These are phyloP conservation scores for Suillus paluster DNA, from an alignment of 768 basidiomycete genomes.

Conservation along the genomic window DNA sequence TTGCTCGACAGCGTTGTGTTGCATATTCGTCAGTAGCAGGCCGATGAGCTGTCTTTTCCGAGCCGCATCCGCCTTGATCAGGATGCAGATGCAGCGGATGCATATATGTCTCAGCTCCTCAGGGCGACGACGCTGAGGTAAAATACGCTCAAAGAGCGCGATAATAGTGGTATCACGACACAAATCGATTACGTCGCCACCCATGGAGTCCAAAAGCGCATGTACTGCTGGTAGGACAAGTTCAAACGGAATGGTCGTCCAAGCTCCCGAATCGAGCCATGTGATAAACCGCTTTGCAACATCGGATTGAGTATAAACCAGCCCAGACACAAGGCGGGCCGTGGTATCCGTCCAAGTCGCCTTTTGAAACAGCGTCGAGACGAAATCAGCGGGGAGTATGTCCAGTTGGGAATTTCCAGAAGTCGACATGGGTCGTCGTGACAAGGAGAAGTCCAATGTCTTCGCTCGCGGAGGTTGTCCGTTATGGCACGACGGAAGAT, in stretches of 20 bases:
- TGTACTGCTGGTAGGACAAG: slow-evolving; percentile 45
- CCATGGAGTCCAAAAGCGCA: slow-evolving; percentile 50
- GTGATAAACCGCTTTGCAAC: not conserved
- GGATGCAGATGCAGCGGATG: slow-evolving; percentile 33
- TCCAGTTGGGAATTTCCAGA: slow-evolving; percentile 6
- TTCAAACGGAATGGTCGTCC: slow-evolving; percentile 22
- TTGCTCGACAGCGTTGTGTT: slow-evolving; percentile 26
- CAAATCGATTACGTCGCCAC: slow-evolving; percentile 22
- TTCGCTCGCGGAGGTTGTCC: slow-evolving; percentile 21
- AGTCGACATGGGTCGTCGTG: not conserved
- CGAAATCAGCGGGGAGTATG: slow-evolving; percentile 26
- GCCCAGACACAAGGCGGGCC: slow-evolving; percentile 43
- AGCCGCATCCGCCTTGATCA: slow-evolving; percentile 31
- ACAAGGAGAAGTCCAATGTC: slow-evolving; percentile 13
- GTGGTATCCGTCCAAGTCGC: slow-evolving; percentile 49
- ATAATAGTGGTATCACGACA: slow-evolving; percentile 19
- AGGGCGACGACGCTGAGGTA: slow-evolving; percentile 6
- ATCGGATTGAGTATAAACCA: slow-evolving; percentile 42
- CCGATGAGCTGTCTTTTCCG: slow-evolving; percentile 22
- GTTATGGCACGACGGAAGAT: slow-evolving; percentile 33
- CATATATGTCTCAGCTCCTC: not conserved
- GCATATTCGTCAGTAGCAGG: slow-evolving; percentile 32
- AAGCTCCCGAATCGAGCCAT: slow-evolving; percentile 46
- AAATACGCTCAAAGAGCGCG: slow-evolving; percentile 31
- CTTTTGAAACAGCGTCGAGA: slow-evolving; percentile 44